Evolutionary conservation across 78 protist species (phyloP), one percentile per base, ranked within the genome.

Genomic region (Isochrysis galbana): DNA sequence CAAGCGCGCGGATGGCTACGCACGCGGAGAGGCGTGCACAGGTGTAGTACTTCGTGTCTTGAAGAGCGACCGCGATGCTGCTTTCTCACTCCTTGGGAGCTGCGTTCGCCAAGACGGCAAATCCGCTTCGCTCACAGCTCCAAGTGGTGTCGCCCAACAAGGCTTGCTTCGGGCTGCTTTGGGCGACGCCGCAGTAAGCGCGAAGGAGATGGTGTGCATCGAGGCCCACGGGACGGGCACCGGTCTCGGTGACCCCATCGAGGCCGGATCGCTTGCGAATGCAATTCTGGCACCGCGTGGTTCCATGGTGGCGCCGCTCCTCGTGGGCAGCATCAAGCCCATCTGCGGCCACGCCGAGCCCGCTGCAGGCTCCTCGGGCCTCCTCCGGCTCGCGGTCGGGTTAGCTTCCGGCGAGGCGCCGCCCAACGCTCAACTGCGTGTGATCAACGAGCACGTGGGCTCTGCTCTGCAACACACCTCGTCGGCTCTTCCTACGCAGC

Each of bases 171-270:
- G 4, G 74, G 74, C 74, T 3, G 74, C 74, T 23, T n/a, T 67
- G 19, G 74, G 3, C 17, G 74, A 67, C 32, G 91, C 95, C 2
- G 47, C 72, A 4, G 48, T 88, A 4, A 2, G 41, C 14, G 90
- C 94, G 87, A 19, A 11, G 0, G 91, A 91, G 36, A 89, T 92
- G 32, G 3, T 11, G 17, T 26, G 17, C 39, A 51, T 96, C 36
- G 98, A 96, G 61, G 72, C 95, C 22, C 98, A 96, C 61, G 96
- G 98, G 21, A 96, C 98, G 5, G 97, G 97, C 34, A 96, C 97
- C 1, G 61, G 23, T 25, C 87, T 93, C 23, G 98, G 98, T 34
- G 95, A 95, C 55, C 93, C 95, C 7, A 61, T 96, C 22, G 92
- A 91, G 89, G 0, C 46, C 3, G 80, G 69, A 3, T 91, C 96